Evolutionary conservation across 2,329 filamentous ascomycete species (phyloP), one percentile per base, ranked within the genome.

Genomic region (Cordyceps cicadae): DNA sequence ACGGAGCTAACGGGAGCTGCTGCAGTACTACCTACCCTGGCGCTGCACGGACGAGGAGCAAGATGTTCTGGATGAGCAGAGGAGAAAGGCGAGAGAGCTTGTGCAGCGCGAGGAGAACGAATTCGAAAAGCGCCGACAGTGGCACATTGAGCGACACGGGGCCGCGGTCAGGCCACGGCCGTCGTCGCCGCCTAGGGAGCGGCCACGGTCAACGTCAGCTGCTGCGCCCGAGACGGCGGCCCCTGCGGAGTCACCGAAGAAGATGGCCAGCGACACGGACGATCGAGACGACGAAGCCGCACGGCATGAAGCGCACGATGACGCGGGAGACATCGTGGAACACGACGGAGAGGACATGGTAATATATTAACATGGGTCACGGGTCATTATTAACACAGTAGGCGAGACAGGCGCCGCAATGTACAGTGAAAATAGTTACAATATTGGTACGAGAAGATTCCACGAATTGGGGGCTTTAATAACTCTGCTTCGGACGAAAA

Each of bases 281-380:
- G 29, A 34, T 8, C 17, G 26, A 45, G 21, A 54, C 32, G 50
- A n/a, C 3, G 29, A 41, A 21, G 51, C 32, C 12, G 12, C 14
- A 48, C 39, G 19, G 45, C 24, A 24, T n/a, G 52, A 32, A 7
- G 45, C 21, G 12, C 81, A 88, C 62, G 88, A 92, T 68, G 86
- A 91, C 64, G 81, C 83, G 55, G 88, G 85, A 58, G 89, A 92
- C 68, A 87, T 93, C 61, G 81, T 95, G 65, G 86, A 94, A 59
- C 89, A 91, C 72, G 89, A 88, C 59, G 90, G 91, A 63, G 92
- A 97, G 76, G 92, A 96, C 69, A 92, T 88, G 67, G 90, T 96
- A 58, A 93, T 96, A 62, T 96, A 96, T 77, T 96, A 77, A 82
- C 39, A n/a, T 43, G 19, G 50, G 37, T 51, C 43, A 49, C 54